Evolutionary conservation across 345 rosid species (phyloP).

Genomic region (Conringia planisiliqua): DNA sequence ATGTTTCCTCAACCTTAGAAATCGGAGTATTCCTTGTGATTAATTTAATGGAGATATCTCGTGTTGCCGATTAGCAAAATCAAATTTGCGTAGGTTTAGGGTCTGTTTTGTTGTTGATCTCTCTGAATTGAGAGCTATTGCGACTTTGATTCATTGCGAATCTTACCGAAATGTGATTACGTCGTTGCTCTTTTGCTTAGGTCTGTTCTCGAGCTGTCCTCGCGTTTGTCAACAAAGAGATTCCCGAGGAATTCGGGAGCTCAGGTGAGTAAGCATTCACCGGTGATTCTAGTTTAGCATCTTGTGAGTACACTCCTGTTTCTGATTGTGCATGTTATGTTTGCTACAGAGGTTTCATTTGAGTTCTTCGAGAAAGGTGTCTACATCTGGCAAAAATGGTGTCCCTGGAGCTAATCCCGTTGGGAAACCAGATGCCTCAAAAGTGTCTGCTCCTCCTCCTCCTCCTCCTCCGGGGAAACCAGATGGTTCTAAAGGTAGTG

Average conservation of each 20-base stretch:
- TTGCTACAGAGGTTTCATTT: constrained; percentile 37
- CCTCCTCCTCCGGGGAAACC: constrained; percentile 40
- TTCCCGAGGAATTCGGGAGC: constrained; percentile 42
- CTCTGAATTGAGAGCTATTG: not conserved
- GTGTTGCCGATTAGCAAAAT: not conserved
- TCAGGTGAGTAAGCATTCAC: constrained; percentile 40
- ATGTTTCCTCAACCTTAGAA: constrained; percentile 9
- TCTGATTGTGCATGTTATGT: constrained; percentile 19
- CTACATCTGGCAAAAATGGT: constrained; percentile 45
- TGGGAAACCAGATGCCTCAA: constrained; percentile 25
- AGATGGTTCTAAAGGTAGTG: constrained; percentile 41
- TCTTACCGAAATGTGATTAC: constrained; percentile 2
- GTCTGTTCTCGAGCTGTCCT: constrained; percentile 64
- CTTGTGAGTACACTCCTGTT: not conserved
- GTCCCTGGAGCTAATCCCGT: constrained; percentile 39
- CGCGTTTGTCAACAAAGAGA: constrained; percentile 46
- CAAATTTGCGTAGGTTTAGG: constrained; percentile 3
- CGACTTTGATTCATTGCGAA: not conserved
- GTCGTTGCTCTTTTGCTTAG: constrained; percentile 27
- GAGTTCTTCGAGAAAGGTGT: constrained; percentile 50
- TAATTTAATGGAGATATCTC: not conserved
- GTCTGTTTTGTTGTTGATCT: not conserved
- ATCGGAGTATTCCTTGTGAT: not conserved
- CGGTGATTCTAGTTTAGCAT: not conserved
- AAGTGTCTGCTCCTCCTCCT: constrained; percentile 7